Conservation (phyloP, 2,329 filamentous ascomycete species). For the Rhynchosporium secalis region DNA sequence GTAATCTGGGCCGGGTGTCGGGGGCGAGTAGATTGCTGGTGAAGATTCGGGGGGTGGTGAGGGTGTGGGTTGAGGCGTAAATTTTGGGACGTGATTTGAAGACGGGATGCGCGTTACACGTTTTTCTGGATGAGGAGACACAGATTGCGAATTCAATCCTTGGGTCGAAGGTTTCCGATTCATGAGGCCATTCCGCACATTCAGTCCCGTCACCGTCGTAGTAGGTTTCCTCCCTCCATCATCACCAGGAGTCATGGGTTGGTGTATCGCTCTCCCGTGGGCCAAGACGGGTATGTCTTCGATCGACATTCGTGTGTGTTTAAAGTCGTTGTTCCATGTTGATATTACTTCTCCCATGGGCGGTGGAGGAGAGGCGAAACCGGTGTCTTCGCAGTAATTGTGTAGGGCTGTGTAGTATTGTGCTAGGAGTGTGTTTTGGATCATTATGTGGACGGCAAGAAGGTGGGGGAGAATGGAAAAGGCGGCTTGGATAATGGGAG, state of each 20-base stretch:
- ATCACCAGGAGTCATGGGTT: slow-evolving; percentile 46
- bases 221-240: slow-evolving; percentile 33
- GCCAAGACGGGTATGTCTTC: slow-evolving; percentile 66
- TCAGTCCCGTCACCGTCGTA: slow-evolving; percentile 32
- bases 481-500: slow-evolving; percentile 67
- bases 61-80: slow-evolving; percentile 29
- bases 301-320: slow-evolving; percentile 62
- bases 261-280: slow-evolving; percentile 64
- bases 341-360: slow-evolving; percentile 70
- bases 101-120: slow-evolving; percentile 35
- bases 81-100: slow-evolving; percentile 19
- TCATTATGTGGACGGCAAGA: slow-evolving; percentile 67
- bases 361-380: slow-evolving; percentile 70
- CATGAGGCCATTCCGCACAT: slow-evolving; percentile 43
- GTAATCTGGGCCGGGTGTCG: slow-evolving; percentile 24
- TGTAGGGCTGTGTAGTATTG: slow-evolving; percentile 77
- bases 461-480: slow-evolving; percentile 75
- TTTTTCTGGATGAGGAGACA: slow-evolving; percentile 30
- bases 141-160: slow-evolving; percentile 24
- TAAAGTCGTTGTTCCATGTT: slow-evolving; percentile 63
- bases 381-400: slow-evolving; percentile 67
- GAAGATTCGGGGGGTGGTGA: slow-evolving; percentile 25
- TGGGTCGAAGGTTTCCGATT: slow-evolving; percentile 48
- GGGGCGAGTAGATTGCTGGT: slow-evolving; percentile 21
- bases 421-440: slow-evolving; percentile 76